Conservation (phyloP, 495 filamentous ascomycete genomes). For the Lentithecium fluviatile region DNA sequence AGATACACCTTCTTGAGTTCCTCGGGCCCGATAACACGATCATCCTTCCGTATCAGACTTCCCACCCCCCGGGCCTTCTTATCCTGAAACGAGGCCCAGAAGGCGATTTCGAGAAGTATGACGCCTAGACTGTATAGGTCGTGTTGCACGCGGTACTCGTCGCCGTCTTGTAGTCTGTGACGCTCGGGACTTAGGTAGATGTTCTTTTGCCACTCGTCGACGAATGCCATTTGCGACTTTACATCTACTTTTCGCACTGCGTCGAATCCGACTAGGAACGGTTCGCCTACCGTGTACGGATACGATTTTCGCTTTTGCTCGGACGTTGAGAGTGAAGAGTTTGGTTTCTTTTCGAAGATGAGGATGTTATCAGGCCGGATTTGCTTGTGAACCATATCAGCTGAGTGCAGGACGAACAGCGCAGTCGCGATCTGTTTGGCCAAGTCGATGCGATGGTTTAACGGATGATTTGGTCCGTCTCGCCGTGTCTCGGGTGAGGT, state of each 20-base stretch:
- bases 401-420: not conserved
- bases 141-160: not conserved
- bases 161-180: not conserved
- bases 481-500: too few relatives aligned
- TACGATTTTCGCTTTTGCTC: too few relatives aligned
- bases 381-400: not conserved
- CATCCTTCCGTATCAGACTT: too few relatives aligned
- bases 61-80: too few relatives aligned
- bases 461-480: too few relatives aligned
- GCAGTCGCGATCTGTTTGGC: not conserved
- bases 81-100: slow-evolving; percentile 1
- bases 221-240: not conserved
- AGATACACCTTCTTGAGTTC: too few relatives aligned
- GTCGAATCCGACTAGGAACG: not conserved
- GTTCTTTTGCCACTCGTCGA: not conserved
- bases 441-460: not conserved
- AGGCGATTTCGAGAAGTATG: slow-evolving; percentile 2
- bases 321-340: too few relatives aligned
- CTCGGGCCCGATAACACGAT: too few relatives aligned
- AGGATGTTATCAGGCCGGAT: not conserved
- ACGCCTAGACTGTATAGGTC: slow-evolving; percentile 6
- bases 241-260: not conserved
- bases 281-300: not conserved
- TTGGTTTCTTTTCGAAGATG: not conserved
- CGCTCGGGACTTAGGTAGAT: not conserved